Evolutionary conservation across 345 rosid genomes (phyloP).

Genomic region (Populus tremula): DNA sequence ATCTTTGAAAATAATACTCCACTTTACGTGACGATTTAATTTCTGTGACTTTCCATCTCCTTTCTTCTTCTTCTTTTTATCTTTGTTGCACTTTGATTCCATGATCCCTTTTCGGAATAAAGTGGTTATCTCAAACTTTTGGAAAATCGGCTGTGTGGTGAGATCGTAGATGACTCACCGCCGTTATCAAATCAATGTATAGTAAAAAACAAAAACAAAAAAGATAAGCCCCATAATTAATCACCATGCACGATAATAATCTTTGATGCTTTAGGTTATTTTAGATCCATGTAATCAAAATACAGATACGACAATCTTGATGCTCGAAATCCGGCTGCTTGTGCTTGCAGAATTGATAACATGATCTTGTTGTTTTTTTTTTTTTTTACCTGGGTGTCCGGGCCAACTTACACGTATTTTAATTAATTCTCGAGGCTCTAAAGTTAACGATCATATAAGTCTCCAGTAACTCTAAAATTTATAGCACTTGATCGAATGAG

Average conservation of each 20-base stretch:
- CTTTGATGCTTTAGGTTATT: background rate
- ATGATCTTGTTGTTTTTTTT: no score
- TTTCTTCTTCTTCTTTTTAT: background rate
- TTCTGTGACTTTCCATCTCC: background rate
- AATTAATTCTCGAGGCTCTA: fast-evolving
- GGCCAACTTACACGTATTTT: fast-evolving
- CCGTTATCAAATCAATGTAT: background rate
- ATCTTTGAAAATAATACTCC: background rate
- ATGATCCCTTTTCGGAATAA: constrained; percentile 11
- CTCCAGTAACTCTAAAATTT: fast-evolving
- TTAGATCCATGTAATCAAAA: no score
- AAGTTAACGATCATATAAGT: fast-evolving
- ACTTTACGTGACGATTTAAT: background rate
- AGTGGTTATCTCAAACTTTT: constrained; percentile 9
- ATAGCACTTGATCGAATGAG: no score
- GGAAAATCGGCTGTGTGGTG: constrained; percentile 12
- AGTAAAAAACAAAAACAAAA: background rate
- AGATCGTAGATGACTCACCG: constrained; percentile 16
- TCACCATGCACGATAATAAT: background rate
- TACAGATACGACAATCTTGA: no score
- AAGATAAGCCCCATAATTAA: background rate
- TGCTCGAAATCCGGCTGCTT: no score
- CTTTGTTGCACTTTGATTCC: constrained; percentile 1
- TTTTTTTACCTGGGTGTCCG: fast-evolving
- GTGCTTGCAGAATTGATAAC: no score